Conservation (phyloP, 768 basidiomycete genomes). For the Cystofilobasidium ferigula region DNA sequence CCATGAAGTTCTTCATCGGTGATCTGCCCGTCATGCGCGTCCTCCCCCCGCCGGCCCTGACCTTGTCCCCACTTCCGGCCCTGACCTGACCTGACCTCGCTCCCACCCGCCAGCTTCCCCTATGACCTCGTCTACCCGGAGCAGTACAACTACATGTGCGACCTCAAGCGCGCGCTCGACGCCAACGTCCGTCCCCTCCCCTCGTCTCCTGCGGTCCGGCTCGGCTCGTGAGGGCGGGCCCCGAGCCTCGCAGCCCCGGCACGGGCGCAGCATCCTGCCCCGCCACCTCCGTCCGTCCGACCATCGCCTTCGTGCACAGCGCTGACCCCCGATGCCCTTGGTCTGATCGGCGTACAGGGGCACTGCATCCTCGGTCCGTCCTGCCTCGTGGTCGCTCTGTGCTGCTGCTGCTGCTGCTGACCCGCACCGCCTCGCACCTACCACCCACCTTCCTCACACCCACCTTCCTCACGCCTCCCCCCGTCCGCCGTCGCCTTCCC, state of each 20-base stretch:
- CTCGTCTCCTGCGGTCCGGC: too few species aligned
- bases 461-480: not conserved
- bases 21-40: conserved; percentile 53
- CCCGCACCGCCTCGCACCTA: too few species aligned
- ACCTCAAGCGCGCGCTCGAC: conserved; percentile 90
- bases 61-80: not conserved
- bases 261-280: not conserved
- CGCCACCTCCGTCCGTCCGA: not conserved
- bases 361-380: conserved; percentile 67
- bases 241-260: too few species aligned
- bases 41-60: conserved; percentile 21
- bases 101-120: conserved; percentile 30
- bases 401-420: not conserved
- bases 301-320: not conserved
- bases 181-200: conserved; percentile 53
- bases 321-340: not conserved
- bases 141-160: conserved; percentile 99
- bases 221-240: too few species aligned
- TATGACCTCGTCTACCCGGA: conserved; percentile 48
- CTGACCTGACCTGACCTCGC: not conserved
- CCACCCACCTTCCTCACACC: not conserved
- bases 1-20: conserved; percentile 74
- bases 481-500: not conserved
- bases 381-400: not conserved
- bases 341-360: too few species aligned